phyloP scores from a whole-genome alignment of 73 alveolate species.

The Effrenium voratum region DNA sequence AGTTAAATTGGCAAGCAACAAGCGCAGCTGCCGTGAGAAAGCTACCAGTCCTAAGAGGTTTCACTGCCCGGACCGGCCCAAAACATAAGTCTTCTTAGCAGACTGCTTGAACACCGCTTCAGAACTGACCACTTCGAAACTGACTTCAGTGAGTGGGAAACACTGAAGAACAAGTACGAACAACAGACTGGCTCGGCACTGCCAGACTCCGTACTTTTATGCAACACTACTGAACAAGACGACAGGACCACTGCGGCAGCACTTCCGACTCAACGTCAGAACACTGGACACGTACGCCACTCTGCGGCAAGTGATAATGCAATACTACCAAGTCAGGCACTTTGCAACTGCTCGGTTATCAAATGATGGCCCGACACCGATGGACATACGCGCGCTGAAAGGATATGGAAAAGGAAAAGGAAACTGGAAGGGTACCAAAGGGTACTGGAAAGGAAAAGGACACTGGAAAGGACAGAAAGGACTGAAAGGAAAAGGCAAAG shows the following conservation, averaged over 20 bases:
- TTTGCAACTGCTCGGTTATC: no score
- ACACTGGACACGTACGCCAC: slow-evolving; percentile 7
- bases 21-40: no score
- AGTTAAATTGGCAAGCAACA: no score
- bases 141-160: background rate
- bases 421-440: background rate
- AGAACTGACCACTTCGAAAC: background rate
- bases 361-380: background rate
- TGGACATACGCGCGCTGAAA: slow-evolving; percentile 5
- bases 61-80: background rate
- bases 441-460: background rate
- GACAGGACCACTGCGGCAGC: slow-evolving; percentile 15
- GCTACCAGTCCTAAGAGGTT: background rate
- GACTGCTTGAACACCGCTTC: background rate
- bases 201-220: background rate
- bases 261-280: slow-evolving; percentile 23
- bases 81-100: background rate
- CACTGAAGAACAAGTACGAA: background rate
- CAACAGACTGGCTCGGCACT: background rate
- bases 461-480: background rate
- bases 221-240: slow-evolving; percentile 24
- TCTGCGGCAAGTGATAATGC: background rate
- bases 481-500: background rate
- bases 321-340: background rate
- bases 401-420: background rate